A percentile compares a stretch with the other conserved stretches of the same genome.
Conservation (phyloP, 495 filamentous ascomycete species). For the Umbilicaria muhlenbergii region DNA sequence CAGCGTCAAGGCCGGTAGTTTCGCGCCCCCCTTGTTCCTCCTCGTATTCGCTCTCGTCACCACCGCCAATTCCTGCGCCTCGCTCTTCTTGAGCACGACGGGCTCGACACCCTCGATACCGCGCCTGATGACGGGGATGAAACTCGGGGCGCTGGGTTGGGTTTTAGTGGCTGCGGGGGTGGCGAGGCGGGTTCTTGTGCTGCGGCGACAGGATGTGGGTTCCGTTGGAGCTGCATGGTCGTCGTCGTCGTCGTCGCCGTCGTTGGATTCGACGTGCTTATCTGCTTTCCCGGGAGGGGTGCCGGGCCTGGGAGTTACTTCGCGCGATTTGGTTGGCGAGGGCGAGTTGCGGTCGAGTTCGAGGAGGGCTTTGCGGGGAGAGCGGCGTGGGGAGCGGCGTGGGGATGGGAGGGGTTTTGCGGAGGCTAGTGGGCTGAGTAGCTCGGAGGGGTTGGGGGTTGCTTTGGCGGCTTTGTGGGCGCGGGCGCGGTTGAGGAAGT, state of each 20-base stretch:
- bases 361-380: constrained; percentile 32
- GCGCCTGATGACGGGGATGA: constrained; percentile 32
- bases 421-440: constrained; percentile 5
- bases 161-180: constrained; percentile 14
- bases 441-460: constrained; percentile 16
- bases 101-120: constrained; percentile 39
- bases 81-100: constrained; percentile 37
- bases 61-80: constrained; percentile 41
- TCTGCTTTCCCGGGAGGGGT: constrained; percentile 1
- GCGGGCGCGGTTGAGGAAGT: constrained; percentile 43
- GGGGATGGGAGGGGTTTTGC: constrained; percentile 9
- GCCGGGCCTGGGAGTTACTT: constrained; percentile 19
- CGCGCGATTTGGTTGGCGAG: constrained; percentile 26
- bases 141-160: constrained; percentile 23
- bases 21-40: constrained; percentile 37
- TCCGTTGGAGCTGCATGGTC: constrained; percentile 9
- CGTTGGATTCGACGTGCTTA: constrained; percentile 11
- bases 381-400: constrained; percentile 21
- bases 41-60: constrained; percentile 39
- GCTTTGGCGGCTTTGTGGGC: constrained; percentile 41
- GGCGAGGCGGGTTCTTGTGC: constrained; percentile 23
- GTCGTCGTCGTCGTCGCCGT: constrained; percentile 10
- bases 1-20: constrained; percentile 30
- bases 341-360: constrained; percentile 39
- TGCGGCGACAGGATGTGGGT: constrained; percentile 21